Evolutionary conservation across 148 eudicot genomes (phyloP).

Genomic region (Dysphania ambrosioides): DNA sequence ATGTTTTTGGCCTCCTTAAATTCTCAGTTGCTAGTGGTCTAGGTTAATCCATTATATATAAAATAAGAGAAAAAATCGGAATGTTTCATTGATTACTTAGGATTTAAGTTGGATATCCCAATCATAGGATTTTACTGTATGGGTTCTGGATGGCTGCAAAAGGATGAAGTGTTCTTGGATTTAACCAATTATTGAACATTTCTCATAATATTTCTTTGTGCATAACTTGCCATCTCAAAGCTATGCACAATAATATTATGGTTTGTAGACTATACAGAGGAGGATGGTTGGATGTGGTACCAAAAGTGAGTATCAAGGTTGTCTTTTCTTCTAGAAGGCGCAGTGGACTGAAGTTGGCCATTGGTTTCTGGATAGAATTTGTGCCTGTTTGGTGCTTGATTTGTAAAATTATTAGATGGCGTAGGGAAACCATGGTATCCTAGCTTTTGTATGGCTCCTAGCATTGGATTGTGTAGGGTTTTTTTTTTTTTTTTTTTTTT

Average conservation of each 20-base stretch:
- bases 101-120: background rate
- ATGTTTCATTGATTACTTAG: no score
- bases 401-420: background rate
- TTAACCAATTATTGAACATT: background rate
- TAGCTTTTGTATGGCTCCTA: background rate
- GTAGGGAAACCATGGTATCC: background rate
- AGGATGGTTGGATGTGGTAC: background rate
- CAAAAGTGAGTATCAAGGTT: background rate
- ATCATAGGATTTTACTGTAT: background rate
- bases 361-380: background rate
- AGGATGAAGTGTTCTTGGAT: background rate
- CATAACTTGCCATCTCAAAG: background rate
- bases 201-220: background rate
- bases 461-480: background rate
- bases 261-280: background rate
- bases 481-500: background rate
- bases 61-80: no score
- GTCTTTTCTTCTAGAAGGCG: background rate
- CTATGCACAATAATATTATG: constrained; percentile 1
- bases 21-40: no score
- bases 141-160: background rate
- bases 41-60: no score
- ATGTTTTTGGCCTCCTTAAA: background rate
- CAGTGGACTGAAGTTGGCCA: background rate
- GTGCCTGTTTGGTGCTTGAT: background rate